Conservation (phyloP, 345 rosid genomes). For the Eucalyptus globulus region DNA sequence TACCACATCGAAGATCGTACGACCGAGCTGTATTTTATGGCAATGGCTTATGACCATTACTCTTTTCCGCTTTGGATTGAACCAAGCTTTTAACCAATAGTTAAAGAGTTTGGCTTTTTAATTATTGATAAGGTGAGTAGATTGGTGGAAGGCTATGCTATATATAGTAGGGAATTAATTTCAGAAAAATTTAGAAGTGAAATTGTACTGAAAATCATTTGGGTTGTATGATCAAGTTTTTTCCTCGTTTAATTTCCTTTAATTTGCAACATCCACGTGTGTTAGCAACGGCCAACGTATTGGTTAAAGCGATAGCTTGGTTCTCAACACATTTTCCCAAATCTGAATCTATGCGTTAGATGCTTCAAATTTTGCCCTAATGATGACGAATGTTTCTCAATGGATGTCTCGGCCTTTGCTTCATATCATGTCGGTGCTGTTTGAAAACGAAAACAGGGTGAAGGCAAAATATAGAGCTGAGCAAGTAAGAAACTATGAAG, state of each 20-base stretch:
- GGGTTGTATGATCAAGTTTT: not conserved
- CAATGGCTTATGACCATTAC: not conserved
- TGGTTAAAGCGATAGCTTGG: not conserved
- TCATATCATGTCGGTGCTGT: not conserved
- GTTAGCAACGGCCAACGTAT: not conserved
- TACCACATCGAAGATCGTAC: not conserved
- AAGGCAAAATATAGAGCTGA: not conserved
- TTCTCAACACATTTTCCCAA: not conserved
- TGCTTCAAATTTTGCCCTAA: not conserved
- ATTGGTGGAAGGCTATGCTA: not conserved
- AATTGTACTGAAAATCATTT: not conserved
- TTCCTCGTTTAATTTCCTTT: not conserved
- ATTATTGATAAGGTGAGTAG: not conserved
- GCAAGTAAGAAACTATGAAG: not conserved
- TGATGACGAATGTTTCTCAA: not conserved
- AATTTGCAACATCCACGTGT: not conserved
- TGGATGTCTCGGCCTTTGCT: not conserved
- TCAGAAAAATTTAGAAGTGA: not conserved
- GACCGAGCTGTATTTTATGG: not conserved
- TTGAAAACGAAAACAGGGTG: not conserved
- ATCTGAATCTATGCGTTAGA: not conserved
- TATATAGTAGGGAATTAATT: not conserved
- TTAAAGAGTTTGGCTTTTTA: not conserved
- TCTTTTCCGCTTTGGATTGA: not conserved
- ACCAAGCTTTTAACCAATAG: not conserved